Evolutionary conservation across 2,329 filamentous ascomycete genomes (phyloP).

Genomic region (Ceratocystis colombiana): DNA sequence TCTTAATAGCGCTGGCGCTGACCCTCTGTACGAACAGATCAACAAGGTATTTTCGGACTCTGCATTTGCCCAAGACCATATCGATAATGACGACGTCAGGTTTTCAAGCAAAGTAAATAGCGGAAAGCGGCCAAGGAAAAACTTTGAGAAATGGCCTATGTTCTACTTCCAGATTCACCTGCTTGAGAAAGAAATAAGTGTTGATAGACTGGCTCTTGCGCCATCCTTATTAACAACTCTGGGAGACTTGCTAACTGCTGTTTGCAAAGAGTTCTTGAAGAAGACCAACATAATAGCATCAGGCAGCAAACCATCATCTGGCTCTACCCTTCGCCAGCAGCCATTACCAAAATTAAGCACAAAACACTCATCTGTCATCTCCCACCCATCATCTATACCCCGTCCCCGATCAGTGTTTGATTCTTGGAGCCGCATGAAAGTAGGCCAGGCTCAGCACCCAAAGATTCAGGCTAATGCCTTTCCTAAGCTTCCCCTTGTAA

Average conservation of each 20-base stretch:
- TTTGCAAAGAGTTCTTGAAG: slow-evolving; percentile 64
- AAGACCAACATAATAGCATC: slow-evolving; percentile 34
- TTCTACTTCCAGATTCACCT: slow-evolving; percentile 64
- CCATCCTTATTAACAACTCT: slow-evolving; percentile 9
- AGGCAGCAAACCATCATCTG: background rate
- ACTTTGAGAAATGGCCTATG: slow-evolving; percentile 76
- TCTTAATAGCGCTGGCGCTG: slow-evolving; percentile 44
- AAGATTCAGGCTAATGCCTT: slow-evolving; percentile 15
- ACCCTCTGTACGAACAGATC: slow-evolving; percentile 63
- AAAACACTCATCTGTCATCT: slow-evolving; percentile 54
- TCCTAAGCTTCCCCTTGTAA: slow-evolving; percentile 15
- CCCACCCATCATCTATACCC: slow-evolving; percentile 26
- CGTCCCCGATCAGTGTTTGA: slow-evolving; percentile 31
- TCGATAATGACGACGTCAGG: slow-evolving; percentile 31
- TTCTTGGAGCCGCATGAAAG: slow-evolving; percentile 34
- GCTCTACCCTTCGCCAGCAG: background rate
- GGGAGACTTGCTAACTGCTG: slow-evolving; percentile 54
- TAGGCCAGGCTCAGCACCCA: slow-evolving; percentile 13
- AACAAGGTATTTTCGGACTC: slow-evolving; percentile 70
- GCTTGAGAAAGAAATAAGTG: slow-evolving; percentile 16
- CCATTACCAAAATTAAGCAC: background rate
- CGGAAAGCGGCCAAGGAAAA: slow-evolving; percentile 44
- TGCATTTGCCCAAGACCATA: slow-evolving; percentile 57
- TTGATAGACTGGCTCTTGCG: slow-evolving; percentile 14
- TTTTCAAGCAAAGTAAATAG: slow-evolving; percentile 36